Conservation (phyloP, 2,329 filamentous ascomycete species). For the Polytolypa hystricis region DNA sequence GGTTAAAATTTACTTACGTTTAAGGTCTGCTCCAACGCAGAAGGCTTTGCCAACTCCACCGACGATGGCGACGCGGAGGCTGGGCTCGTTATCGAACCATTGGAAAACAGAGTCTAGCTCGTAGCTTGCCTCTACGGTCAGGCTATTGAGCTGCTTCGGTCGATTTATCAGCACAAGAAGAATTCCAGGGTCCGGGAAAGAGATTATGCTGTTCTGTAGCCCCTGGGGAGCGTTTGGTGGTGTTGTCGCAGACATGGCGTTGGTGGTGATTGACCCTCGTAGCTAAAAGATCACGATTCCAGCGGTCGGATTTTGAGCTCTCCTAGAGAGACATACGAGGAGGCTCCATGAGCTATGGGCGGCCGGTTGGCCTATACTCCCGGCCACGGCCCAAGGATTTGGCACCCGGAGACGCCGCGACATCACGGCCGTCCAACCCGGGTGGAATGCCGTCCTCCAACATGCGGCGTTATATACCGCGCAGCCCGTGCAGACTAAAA, state of each 20-base stretch:
- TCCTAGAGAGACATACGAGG: too few relatives aligned
- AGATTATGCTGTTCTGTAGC: conserved; percentile 23
- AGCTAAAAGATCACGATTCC: too few relatives aligned
- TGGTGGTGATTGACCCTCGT: too few relatives aligned
- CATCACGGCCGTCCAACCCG: too few relatives aligned
- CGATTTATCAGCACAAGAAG: conserved; percentile 39
- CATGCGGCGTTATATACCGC: too few relatives aligned
- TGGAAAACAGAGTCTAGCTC: conserved; percentile 33
- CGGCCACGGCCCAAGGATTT: too few relatives aligned
- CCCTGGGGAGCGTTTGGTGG: conserved; percentile 21
- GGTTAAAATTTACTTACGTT: conserved; percentile 18
- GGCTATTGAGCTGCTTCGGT: conserved; percentile 34
- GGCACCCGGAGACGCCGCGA: too few relatives aligned
- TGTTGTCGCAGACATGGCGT: conserved; percentile 11
- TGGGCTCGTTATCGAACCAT: conserved; percentile 36
- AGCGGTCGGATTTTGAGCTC: too few relatives aligned
- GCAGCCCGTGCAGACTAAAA: too few relatives aligned
- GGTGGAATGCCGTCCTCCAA: too few relatives aligned
- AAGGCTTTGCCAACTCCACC: conserved; percentile 34
- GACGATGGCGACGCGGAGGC: conserved; percentile 29
- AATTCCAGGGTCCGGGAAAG: conserved; percentile 35
- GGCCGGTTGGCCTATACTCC: too few relatives aligned
- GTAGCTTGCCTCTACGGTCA: conserved; percentile 30
- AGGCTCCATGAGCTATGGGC: too few relatives aligned
- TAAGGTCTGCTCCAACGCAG: conserved; percentile 36